Percentiles rank a stretch among this genome's conserved stretches.
phyloP scores from a whole-genome alignment of 179 eudicot genomes.

The Spinacia oleracea region DNA sequence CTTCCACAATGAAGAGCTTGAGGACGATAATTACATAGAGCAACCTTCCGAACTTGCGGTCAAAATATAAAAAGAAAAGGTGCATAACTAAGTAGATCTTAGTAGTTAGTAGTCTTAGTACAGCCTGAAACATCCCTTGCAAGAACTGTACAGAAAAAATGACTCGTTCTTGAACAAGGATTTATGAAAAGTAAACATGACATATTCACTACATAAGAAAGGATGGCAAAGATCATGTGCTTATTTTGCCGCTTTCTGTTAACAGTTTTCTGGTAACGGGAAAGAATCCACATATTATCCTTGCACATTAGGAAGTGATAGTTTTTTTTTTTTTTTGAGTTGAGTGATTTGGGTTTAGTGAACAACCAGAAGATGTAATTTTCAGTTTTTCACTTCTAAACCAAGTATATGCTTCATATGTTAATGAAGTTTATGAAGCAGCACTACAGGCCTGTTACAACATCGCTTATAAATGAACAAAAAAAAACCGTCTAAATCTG shows the following conservation, averaged over 20 bases:
- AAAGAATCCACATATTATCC: not conserved
- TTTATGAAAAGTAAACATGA: not conserved
- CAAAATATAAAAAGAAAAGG: not conserved
- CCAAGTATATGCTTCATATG: not conserved
- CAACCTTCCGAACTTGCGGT: not conserved
- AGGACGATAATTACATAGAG: not conserved
- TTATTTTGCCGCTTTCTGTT: not conserved
- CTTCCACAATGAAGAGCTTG: not conserved
- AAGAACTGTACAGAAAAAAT: not conserved
- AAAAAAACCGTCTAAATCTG: not conserved
- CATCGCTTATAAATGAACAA: not conserved
- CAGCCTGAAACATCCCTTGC: not conserved
- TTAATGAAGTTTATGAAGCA: no score
- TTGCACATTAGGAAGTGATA: not conserved
- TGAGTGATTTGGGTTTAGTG: not conserved
- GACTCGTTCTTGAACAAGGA: not conserved
- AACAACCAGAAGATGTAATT: not conserved
- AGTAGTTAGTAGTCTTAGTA: not conserved
- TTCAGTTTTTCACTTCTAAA: no score
- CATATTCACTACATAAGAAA: not conserved
- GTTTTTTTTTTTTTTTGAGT: not conserved
- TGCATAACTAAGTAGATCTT: not conserved
- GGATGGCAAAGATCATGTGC: not conserved
- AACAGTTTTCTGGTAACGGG: not conserved
- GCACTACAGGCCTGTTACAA: not conserved